phyloP scores from a whole-genome alignment of 2,329 filamentous ascomycete species.

The Fusarium sp. region DNA sequence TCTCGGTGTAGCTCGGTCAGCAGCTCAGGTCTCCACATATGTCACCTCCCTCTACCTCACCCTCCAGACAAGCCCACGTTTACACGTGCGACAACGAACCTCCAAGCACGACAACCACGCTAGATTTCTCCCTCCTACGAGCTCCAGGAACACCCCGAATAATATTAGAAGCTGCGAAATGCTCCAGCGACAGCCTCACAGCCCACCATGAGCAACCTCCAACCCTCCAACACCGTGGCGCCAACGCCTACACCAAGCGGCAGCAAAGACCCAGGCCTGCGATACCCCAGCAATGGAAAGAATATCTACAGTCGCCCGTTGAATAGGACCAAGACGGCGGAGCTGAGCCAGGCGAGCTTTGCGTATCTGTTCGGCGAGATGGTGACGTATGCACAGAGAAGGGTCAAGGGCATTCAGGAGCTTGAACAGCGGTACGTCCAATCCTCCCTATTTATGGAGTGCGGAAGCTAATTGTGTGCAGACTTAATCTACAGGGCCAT shows the following conservation, averaged over 20 bases:
- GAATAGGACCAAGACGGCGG: constrained; percentile 87
- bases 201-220: constrained; percentile 61
- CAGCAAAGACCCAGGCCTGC: constrained; percentile 71
- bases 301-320: constrained; percentile 97
- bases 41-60: constrained; percentile 15
- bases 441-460: not conserved
- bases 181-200: constrained; percentile 24
- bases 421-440: constrained; percentile 81
- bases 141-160: accelerated
- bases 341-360: constrained; percentile 93
- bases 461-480: constrained; percentile 49
- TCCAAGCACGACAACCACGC: not conserved
- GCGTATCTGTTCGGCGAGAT: constrained; percentile 97
- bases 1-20: constrained; percentile 40
- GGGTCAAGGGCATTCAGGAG: constrained; percentile 92
- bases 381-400: constrained; percentile 91
- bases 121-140: not conserved
- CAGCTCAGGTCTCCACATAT: constrained; percentile 39
- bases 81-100: constrained; percentile 32
- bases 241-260: constrained; percentile 46
- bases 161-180: constrained; percentile 20
- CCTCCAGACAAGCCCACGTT: constrained; percentile 29
- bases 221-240: constrained; percentile 54
- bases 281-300: constrained; percentile 92
- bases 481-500: constrained; percentile 91